Conservation (phyloP, 2,329 filamentous ascomycete genomes). For the Penicillium expansum region DNA sequence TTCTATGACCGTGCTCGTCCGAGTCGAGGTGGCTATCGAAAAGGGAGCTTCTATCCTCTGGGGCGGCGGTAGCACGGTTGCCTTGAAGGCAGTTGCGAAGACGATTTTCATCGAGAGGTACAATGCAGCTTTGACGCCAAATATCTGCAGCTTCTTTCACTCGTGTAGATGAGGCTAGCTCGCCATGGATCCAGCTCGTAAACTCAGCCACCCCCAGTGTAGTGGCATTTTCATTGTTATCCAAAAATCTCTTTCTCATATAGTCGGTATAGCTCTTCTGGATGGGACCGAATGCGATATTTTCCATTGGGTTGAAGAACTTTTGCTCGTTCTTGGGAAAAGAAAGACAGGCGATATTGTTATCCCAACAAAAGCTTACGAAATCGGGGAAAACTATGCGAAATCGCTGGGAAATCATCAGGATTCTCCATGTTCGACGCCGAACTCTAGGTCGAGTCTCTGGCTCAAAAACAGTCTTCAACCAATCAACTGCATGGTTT, state of each 20-base stretch:
- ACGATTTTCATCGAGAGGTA: neutral
- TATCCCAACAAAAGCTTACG: neutral
- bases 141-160: neutral
- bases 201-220: neutral
- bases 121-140: neutral
- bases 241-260: neutral
- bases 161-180: neutral
- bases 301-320: neutral
- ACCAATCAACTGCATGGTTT: neutral
- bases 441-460: neutral
- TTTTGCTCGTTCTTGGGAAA: neutral
- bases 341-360: neutral
- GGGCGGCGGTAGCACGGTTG: neutral
- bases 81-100: conserved; percentile 1
- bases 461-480: neutral
- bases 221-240: neutral
- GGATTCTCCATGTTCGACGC: neutral
- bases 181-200: neutral
- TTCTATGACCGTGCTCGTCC: too few relatives aligned
- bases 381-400: neutral
- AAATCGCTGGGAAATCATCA: neutral
- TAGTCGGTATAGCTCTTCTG: neutral
- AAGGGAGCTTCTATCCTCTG: neutral
- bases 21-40: neutral
- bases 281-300: neutral